These are phyloP conservation scores for Paragyromitra xinjiangensis DNA, from an alignment of 495 filamentous ascomycete genomes.

Conservation along the genomic window DNA sequence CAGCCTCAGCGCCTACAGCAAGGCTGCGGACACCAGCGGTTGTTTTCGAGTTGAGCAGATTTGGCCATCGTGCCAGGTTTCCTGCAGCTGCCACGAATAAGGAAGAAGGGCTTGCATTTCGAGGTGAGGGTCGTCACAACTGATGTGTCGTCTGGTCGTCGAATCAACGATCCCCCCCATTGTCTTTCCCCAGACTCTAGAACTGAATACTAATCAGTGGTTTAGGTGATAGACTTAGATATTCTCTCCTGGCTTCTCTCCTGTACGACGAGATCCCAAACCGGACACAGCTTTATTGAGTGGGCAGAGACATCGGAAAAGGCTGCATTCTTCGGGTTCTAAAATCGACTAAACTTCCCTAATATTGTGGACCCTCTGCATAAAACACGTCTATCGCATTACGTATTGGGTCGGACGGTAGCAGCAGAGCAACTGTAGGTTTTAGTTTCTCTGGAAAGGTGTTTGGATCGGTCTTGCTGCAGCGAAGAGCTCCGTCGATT, in stretches of 20 bases:
- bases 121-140: constrained; percentile 16
- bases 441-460: constrained; percentile 6
- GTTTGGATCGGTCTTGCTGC: constrained; percentile 7
- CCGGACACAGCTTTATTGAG: constrained; percentile 14
- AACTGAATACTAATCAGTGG: constrained; percentile 38
- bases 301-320: constrained; percentile 5
- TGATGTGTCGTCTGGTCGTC: constrained; percentile 1
- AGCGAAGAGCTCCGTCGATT: neutral
- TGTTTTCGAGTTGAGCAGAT: constrained; percentile 15
- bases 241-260: neutral
- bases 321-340: constrained; percentile 11
- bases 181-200: constrained; percentile 36
- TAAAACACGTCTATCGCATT: constrained; percentile 19
- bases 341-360: constrained; percentile 13
- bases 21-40: neutral
- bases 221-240: constrained; percentile 30
- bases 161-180: constrained; percentile 22
- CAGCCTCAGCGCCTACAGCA: constrained; percentile 3
- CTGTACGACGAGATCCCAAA: constrained; percentile 14
- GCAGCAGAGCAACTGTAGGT: constrained; percentile 13
- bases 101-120: constrained; percentile 22
- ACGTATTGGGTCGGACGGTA: constrained; percentile 1
- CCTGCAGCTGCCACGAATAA: constrained; percentile 15
- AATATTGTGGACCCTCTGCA: constrained; percentile 13
- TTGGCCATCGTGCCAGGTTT: neutral